Percentiles rank a stretch among this genome's conserved stretches.
phyloP scores from a whole-genome alignment of 1,139 yeast species.

The Candida glucosophila region DNA sequence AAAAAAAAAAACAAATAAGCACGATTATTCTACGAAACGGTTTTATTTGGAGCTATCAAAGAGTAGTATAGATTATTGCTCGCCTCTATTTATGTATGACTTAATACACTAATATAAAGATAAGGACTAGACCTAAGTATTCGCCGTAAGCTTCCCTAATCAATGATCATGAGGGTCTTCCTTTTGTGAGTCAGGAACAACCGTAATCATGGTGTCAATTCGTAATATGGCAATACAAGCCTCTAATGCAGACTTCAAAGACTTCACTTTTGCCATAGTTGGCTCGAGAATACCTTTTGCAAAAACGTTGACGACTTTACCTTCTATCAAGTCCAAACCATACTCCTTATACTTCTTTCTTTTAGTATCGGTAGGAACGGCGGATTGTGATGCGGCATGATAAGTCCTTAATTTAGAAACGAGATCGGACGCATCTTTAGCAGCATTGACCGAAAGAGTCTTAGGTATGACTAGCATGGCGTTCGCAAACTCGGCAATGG shows the following conservation, averaged over 20 bases:
- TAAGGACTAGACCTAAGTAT: no score
- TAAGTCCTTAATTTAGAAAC: slow-evolving; percentile 93
- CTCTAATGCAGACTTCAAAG: slow-evolving; percentile 91
- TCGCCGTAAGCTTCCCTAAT: no score
- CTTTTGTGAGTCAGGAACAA: slow-evolving; percentile 89
- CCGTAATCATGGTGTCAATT: slow-evolving; percentile 97
- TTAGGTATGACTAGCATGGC: slow-evolving; percentile 90
- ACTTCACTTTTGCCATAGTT: slow-evolving; percentile 83
- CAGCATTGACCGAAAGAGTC: slow-evolving; percentile 95
- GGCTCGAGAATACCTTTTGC: slow-evolving; percentile 91
- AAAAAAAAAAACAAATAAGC: no score
- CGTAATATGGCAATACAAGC: slow-evolving; percentile 96
- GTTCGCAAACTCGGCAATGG: slow-evolving; percentile 94
- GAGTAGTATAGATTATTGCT: no score
- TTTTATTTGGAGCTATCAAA: no score
- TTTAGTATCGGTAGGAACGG: slow-evolving; percentile 72
- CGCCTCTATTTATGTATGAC: no score
- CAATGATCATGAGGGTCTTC: slow-evolving; percentile 79
- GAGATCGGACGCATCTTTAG: slow-evolving; percentile 91
- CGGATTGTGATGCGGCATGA: slow-evolving; percentile 91
- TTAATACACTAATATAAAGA: no score
- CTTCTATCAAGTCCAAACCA: slow-evolving; percentile 86
- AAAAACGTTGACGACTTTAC: slow-evolving; percentile 83
- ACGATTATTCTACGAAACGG: no score
- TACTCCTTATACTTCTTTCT: slow-evolving; percentile 80